These are phyloP conservation scores for Madurella fahalii DNA, from an alignment of 2,329 filamentous ascomycete species.

Conservation along the genomic window DNA sequence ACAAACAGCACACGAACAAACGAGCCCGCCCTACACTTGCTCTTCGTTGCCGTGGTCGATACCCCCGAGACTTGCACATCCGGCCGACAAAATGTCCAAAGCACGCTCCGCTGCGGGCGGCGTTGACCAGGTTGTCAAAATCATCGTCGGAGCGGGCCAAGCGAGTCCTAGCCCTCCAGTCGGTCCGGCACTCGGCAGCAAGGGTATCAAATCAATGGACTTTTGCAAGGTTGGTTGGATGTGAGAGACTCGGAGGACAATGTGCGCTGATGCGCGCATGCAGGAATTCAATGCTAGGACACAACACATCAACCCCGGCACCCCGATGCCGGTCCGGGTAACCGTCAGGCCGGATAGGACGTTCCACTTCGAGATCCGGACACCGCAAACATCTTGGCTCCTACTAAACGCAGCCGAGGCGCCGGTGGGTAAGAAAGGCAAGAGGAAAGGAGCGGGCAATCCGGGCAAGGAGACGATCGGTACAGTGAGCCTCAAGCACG, in stretches of 20 bases:
- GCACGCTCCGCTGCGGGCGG: constrained; percentile 36
- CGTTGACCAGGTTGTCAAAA: constrained; percentile 79
- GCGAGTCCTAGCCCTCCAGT: constrained; percentile 93
- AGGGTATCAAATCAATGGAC: constrained; percentile 99
- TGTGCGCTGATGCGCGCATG: background rate
- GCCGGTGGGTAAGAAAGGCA: constrained; percentile 66
- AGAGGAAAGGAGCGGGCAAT: constrained; percentile 70
- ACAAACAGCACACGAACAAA: background rate
- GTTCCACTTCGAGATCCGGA: constrained; percentile 90
- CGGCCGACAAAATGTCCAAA: constrained; percentile 47
- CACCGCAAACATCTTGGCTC: constrained; percentile 88
- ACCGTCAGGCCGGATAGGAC: constrained; percentile 89
- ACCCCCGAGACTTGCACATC: constrained; percentile 8
- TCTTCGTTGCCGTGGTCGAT: background rate
- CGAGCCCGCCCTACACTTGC: background rate
- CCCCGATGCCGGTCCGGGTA: constrained; percentile 84
- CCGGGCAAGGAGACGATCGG: constrained; percentile 77
- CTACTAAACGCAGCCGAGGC: constrained; percentile 80
- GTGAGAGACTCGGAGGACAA: background rate
- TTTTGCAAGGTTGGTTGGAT: constrained; percentile 79
- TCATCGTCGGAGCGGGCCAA: constrained; percentile 95
- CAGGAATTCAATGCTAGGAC: constrained; percentile 98
- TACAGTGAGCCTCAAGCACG: constrained; percentile 84
- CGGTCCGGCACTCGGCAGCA: constrained; percentile 91
- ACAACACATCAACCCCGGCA: constrained; percentile 74